Evolutionary conservation across 129 eudicot genomes (phyloP), one percentile per base, ranked within the genome.

Genomic region (Rutidosis leptorrhynchoides): DNA sequence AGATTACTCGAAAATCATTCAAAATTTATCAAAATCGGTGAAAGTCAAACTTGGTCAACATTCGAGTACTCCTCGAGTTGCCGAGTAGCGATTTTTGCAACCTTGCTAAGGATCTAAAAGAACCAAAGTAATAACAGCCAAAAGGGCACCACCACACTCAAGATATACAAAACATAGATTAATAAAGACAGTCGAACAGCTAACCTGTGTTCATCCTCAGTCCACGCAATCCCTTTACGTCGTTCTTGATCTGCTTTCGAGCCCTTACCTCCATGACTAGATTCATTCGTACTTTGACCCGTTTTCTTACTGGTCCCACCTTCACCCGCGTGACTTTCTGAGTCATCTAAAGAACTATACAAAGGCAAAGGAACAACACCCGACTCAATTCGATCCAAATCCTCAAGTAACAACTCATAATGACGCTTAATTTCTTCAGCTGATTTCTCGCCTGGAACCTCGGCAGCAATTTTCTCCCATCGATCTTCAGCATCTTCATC

Each of bases 151-250:
- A 20, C 26, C 62, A 29, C 46, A 71, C 40, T 15, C 37, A 30
- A 30, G 6, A 45, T 60, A 21, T 52, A 46, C 24, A 52, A 72
- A 74, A 24, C 45, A 23, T 19, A 20, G n/a, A 57, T 57, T 11
- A 26, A 20, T 7, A 9, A 25, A 54, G 40, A 23, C 5, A 53
- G 43, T 26, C 17, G 28, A 24, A 17, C 26, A 80, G 59, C 65
- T 59, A 33, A 86, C 98, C 90, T 91, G 89, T 91, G 98, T 42
- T 91, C 98, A 62, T 91, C 98, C 79, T 91, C 98, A 0, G 96
- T 88, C 98, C 96, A 91, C 62, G 98, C 98, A 73, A 91, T 76
- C n/a, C 98, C 98, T 72, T 91, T 91, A 1, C 96, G 87, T 0
- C 96, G 90, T 12, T 91, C 98, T 79, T 88, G 98, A 37, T 92